Evolutionary conservation across 2,329 filamentous ascomycete species (phyloP), one percentile per base, ranked within the genome.

Genomic region (Pseudogymnoascus sp.): DNA sequence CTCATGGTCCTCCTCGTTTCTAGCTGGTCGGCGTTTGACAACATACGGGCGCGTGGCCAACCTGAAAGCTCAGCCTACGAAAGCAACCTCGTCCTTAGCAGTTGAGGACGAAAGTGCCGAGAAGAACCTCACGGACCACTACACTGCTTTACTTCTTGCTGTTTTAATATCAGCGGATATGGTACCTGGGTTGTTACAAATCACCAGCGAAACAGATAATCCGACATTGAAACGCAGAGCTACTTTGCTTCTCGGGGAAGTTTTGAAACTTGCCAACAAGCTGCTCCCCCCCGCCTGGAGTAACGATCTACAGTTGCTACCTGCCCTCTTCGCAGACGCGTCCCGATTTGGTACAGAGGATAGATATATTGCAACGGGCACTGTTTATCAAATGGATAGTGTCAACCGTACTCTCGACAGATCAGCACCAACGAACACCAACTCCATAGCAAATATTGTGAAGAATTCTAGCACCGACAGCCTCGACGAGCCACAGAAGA

Each of bases 341-440:
- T 82, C 90, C 1, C 82, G 86, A 35, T 91, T 92, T 68, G 79
- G 84, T 21, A 80, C 85, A 17, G 85, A 92, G 31, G 82, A 86
- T 25, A 87, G 91, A 61, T 92, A 92, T 68, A 81, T 89, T 62
- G 91, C 93, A 5, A 92, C 91, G 6, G 88, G 91, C 6, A 95
- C 95, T 15, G 91, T 99, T 10, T 99, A 97, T 71, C 94, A 97
- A 72, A 96, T 99, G 61, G 96, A 96, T 76, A 97, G 93, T 72
- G 92, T 99, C 67, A 99, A 93, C 73, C 86, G 91, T 65, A 97
- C 92, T 0, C 78, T 99, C 12, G 95, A 95, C 71, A 84, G 92
- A 63, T 95, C 91, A 58, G 84, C 85, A 5, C 81, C 83, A 1
- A 63, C 67, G 29, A 66, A 70, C 21, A 65, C 65, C 13, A 70